phyloP scores from a whole-genome alignment of 2,329 filamentous ascomycete species.

The Ceratocystis ficicola region DNA sequence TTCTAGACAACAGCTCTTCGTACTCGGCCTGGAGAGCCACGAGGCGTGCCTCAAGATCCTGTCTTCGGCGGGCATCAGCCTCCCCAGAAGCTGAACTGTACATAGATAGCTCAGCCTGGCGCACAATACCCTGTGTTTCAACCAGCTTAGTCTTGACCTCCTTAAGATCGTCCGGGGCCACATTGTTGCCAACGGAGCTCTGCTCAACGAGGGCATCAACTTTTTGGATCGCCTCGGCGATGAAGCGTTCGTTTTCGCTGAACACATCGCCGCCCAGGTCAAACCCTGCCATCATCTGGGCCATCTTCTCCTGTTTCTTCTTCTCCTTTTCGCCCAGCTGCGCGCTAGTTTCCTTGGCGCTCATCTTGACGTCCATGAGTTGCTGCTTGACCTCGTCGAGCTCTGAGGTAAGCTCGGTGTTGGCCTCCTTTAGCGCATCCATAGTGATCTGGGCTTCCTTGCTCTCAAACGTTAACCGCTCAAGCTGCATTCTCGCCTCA shows the following conservation, averaged over 20 bases:
- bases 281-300: slow-evolving; percentile 99
- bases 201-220: slow-evolving; percentile 68
- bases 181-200: slow-evolving; percentile 61
- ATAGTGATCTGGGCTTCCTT: slow-evolving; percentile 96
- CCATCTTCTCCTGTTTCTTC: slow-evolving; percentile 98
- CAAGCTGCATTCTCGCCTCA: slow-evolving; percentile 90
- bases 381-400: slow-evolving; percentile 94
- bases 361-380: slow-evolving; percentile 91
- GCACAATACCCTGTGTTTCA: slow-evolving; percentile 82
- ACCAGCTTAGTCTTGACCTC: slow-evolving; percentile 66
- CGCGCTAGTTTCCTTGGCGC: slow-evolving; percentile 80
- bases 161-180: slow-evolving; percentile 70
- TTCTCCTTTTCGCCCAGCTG: slow-evolving; percentile 94
- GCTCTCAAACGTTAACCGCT: slow-evolving; percentile 88
- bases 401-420: slow-evolving; percentile 80
- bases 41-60: slow-evolving; percentile 66
- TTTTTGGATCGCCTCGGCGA: slow-evolving; percentile 72
- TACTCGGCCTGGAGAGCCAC: slow-evolving; percentile 68
- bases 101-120: slow-evolving; percentile 79
- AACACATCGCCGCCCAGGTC: slow-evolving; percentile 88
- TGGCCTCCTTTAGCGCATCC: slow-evolving; percentile 93
- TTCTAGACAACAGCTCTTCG: slow-evolving; percentile 66
- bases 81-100: slow-evolving; percentile 56
- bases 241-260: slow-evolving; percentile 78
- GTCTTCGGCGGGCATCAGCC: slow-evolving; percentile 53